Percentiles rank a stretch among this genome's conserved stretches.
Conservation (phyloP, 148 eudicot genomes). For the Tetragonia tetragonoides region DNA sequence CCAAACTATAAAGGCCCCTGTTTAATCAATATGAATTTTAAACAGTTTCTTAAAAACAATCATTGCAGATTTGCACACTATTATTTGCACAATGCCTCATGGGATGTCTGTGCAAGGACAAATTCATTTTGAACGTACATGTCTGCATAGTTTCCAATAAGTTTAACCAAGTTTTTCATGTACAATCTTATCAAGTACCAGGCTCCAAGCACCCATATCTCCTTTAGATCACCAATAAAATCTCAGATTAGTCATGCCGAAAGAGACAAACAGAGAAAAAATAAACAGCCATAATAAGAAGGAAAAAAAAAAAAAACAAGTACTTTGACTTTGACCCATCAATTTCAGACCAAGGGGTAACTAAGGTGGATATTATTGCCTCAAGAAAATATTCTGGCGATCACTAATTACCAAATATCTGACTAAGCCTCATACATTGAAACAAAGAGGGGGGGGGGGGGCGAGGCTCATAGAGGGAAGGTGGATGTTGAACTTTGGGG, state of each 20-base stretch:
- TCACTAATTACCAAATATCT: not conserved
- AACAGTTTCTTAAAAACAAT: too few relatives aligned
- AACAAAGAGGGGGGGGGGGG: too few relatives aligned
- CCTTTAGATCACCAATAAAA: not conserved
- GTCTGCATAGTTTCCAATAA: not conserved
- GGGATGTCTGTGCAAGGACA: not conserved
- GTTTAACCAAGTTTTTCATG: not conserved
- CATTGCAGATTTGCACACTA: not conserved
- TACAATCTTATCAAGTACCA: not conserved
- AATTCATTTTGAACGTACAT: not conserved
- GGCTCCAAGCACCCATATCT: not conserved
- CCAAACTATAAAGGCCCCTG: not conserved
- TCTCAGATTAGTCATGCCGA: not conserved
- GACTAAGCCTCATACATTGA: not conserved
- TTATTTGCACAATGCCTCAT: not conserved
- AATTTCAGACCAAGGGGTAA: not conserved
- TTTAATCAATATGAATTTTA: not conserved
- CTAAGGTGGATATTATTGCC: not conserved
- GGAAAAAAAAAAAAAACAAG: too few relatives aligned
- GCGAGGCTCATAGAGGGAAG: too few relatives aligned
- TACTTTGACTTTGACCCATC: not conserved
- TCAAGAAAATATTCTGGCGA: not conserved
- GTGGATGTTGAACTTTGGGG: too few relatives aligned
- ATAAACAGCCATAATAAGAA: not conserved
- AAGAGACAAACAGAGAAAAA: not conserved